Percentiles rank a stretch among this genome's conserved stretches.
phyloP scores from a whole-genome alignment of 768 basidiomycete genomes.

The Kwoniella botswanensis region DNA sequence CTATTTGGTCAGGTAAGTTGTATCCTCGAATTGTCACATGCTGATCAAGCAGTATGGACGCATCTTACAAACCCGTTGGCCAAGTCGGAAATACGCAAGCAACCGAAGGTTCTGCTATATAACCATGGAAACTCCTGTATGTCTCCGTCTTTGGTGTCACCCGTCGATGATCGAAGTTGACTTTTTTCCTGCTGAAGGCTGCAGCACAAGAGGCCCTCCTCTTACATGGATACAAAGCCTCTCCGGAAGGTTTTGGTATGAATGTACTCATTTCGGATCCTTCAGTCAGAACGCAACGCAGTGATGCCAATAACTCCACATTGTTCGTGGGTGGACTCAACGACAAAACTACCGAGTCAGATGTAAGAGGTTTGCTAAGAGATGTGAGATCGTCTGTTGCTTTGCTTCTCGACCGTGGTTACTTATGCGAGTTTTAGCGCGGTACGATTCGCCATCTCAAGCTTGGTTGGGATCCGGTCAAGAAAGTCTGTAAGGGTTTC shows the following conservation, averaged over 20 bases:
- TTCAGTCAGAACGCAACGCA: conserved; percentile 82
- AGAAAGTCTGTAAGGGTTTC: conserved; percentile 76
- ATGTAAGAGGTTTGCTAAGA: conserved; percentile 76
- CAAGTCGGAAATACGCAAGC: conserved; percentile 92
- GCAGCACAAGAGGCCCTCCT: conserved; percentile 74
- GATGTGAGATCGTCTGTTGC: conserved; percentile 29
- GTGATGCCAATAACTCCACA: conserved; percentile 82
- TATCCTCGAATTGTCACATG: no score
- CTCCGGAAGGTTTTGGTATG: conserved; percentile 63
- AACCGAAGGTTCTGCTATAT: conserved; percentile 92
- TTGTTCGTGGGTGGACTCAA: conserved; percentile 86
- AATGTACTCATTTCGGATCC: conserved; percentile 90
- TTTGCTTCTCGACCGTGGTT: no score
- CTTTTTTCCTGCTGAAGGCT: conserved; percentile 57
- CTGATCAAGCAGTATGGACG: conserved; percentile 71
- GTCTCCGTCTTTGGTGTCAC: conserved; percentile 48
- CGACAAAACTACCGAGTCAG: conserved; percentile 74
- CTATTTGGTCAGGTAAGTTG: conserved; percentile 75
- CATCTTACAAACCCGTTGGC: conserved; percentile 95
- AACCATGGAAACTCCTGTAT: conserved; percentile 82
- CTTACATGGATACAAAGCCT: conserved; percentile 72
- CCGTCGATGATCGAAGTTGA: conserved; percentile 4
- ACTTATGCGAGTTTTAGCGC: conserved; percentile 63
- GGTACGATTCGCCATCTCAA: conserved; percentile 81
- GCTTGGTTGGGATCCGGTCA: conserved; percentile 69